phyloP scores from a whole-genome alignment of 768 basidiomycete species.

The Cystobasidium tubakii region DNA sequence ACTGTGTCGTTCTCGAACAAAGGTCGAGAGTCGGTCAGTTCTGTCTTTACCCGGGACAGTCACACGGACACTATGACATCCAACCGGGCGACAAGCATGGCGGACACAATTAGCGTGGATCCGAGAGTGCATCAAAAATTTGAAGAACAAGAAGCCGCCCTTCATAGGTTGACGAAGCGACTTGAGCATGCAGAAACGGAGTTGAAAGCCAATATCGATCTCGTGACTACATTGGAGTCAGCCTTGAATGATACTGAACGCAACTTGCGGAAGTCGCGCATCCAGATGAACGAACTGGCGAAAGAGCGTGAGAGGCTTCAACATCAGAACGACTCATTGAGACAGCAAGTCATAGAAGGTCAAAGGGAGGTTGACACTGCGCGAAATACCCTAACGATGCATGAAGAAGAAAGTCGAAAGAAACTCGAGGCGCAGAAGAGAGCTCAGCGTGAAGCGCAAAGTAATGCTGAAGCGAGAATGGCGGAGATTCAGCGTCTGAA shows the following conservation, averaged over 20 bases:
- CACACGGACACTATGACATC: neutral
- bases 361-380: constrained; percentile 67
- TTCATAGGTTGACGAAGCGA: constrained; percentile 69
- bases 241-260: constrained; percentile 88
- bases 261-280: constrained; percentile 87
- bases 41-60: constrained; percentile 23
- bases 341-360: constrained; percentile 67
- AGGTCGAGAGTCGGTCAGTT: constrained; percentile 14
- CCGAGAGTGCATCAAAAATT: constrained; percentile 37
- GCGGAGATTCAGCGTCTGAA: constrained; percentile 18
- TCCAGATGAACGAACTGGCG: constrained; percentile 84
- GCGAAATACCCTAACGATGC: neutral
- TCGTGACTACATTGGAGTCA: constrained; percentile 73
- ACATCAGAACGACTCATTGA: constrained; percentile 61
- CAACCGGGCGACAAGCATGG: constrained; percentile 19
- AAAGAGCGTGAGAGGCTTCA: constrained; percentile 74
- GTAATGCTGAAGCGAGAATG: constrained; percentile 12
- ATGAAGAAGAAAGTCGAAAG: constrained; percentile 20
- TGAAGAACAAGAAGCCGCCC: constrained; percentile 43
- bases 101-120: constrained; percentile 40
- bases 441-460: constrained; percentile 13
- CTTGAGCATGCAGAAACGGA: constrained; percentile 87
- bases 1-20: constrained; percentile 32
- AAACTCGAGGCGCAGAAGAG: constrained; percentile 6
- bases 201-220: constrained; percentile 83